These are phyloP conservation scores for Botrytis aclada DNA, from an alignment of 2,329 filamentous ascomycete genomes.

Conservation along the genomic window DNA sequence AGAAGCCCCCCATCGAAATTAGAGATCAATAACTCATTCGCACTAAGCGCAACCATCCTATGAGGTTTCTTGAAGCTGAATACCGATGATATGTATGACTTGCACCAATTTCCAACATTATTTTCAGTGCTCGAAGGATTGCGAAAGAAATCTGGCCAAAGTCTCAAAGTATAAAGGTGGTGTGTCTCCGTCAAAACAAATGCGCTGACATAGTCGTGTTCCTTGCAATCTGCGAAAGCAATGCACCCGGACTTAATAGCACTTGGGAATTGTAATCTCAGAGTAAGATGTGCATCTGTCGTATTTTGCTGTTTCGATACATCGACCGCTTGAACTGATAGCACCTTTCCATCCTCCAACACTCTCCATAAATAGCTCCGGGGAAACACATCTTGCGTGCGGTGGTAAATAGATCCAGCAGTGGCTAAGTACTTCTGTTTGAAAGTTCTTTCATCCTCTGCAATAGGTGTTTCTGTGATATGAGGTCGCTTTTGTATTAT, in stretches of 20 bases:
- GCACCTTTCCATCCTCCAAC: conserved; percentile 70
- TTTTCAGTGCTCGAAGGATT: conserved; percentile 67
- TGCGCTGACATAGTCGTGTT: conserved; percentile 73
- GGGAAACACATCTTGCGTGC: conserved; percentile 70
- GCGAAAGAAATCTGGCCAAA: conserved; percentile 79
- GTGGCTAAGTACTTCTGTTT: conserved; percentile 69
- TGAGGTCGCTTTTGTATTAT: conserved; percentile 43
- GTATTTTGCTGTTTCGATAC: conserved; percentile 66
- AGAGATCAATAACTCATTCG: conserved; percentile 73
- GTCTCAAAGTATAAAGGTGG: conserved; percentile 77
- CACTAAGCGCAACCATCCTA: conserved; percentile 70
- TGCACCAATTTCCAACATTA: conserved; percentile 73
- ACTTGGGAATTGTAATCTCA: conserved; percentile 74
- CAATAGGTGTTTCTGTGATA: conserved; percentile 40
- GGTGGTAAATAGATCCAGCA: conserved; percentile 80
- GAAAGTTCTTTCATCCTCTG: conserved; percentile 72
- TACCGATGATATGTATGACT: conserved; percentile 67
- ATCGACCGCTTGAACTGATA: conserved; percentile 83
- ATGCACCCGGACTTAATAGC: conserved; percentile 74
- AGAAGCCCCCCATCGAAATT: conserved; percentile 77
- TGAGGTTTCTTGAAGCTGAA: conserved; percentile 78
- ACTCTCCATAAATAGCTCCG: conserved; percentile 90
- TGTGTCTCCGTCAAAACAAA: conserved; percentile 78
- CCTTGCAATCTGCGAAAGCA: conserved; percentile 74
- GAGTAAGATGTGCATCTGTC: conserved; percentile 67